Evolutionary conservation across 1,284 basidiomycete species (phyloP), one percentile per base, ranked within the genome.

Genomic region (Phellopilus nigrolimitatus): DNA sequence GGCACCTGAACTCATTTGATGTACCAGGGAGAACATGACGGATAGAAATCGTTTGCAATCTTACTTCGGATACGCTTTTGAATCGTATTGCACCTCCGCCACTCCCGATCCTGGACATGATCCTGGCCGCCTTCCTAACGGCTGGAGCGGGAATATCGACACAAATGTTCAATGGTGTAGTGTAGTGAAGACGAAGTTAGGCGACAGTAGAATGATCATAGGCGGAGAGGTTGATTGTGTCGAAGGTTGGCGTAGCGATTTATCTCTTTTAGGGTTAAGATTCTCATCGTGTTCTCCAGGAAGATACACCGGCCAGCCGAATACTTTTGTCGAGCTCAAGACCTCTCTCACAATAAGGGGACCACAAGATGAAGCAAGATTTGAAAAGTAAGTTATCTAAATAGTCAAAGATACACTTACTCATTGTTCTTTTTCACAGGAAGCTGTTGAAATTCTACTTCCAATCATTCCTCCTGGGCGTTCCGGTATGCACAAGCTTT

Each of bases 171-270:
- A 97, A 65, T 98, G 94, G 94, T 97, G 95, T 64, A 87, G 83
- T 56, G 83, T 99, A 22, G 88, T 95, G 40, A 89, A 91, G 64
- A 93, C 92, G 2, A 91, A 91, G 54, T 78, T 97, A 3, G 91
- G 87, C 0, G 75, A 82, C 47, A 79, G 78, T 31, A 78, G 92
- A n/a, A 71, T 97, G 42, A 73, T 95, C 48, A 81, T 97, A 28
- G 95, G 94, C 0, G 95, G 95, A 10, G 95, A 98, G 68, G 95
- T 97, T 1, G 95, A 99, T 66, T 97, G 95, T 61, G 84, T 95
- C 13, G 72, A 81, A 63, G 86, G 89, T 90, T 54, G 37, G 40
- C 40, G 37, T 30, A 24, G n/a, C n/a, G n/a, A n/a, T n/a, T 27
- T 33, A 21, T 8, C 49, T 25, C 43, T 50, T 17, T 48, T 25